phyloP scores from a whole-genome alignment of 305 asterid genomes.

The Solanum hybrid region DNA sequence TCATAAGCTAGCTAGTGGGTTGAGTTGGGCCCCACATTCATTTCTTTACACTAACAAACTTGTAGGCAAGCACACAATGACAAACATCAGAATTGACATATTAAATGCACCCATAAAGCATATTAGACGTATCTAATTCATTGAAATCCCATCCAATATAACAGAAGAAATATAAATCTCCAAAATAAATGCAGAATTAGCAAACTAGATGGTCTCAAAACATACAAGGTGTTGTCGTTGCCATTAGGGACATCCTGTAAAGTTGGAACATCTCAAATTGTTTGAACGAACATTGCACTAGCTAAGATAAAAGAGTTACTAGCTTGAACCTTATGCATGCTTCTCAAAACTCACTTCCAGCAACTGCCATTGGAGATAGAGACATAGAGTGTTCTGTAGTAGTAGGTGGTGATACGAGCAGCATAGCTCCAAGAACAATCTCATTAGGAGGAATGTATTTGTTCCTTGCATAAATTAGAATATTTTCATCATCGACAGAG shows the following conservation, averaged over 20 bases:
- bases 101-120: background rate
- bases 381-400: background rate
- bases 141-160: background rate
- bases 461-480: conserved; percentile 23
- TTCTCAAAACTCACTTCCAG: background rate
- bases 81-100: background rate
- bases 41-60: background rate
- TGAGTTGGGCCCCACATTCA: background rate
- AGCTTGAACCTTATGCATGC: background rate
- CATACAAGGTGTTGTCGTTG: background rate
- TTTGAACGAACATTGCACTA: background rate
- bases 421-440: conserved; percentile 43
- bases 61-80: background rate
- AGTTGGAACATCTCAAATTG: background rate
- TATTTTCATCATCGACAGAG: conserved; percentile 10
- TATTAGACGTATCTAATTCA: background rate
- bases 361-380: background rate
- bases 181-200: background rate
- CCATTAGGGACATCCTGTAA: background rate
- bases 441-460: conserved; percentile 28
- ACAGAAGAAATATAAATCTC: background rate
- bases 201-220: background rate
- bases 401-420: conserved; percentile 2
- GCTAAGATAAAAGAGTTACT: background rate
- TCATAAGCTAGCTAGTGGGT: background rate